Percentiles rank a stretch among this genome's conserved stretches.
These are phyloP conservation scores for Arabidopsis hybrid DNA, from an alignment of 441 rosid genomes.

Conservation along the genomic window DNA sequence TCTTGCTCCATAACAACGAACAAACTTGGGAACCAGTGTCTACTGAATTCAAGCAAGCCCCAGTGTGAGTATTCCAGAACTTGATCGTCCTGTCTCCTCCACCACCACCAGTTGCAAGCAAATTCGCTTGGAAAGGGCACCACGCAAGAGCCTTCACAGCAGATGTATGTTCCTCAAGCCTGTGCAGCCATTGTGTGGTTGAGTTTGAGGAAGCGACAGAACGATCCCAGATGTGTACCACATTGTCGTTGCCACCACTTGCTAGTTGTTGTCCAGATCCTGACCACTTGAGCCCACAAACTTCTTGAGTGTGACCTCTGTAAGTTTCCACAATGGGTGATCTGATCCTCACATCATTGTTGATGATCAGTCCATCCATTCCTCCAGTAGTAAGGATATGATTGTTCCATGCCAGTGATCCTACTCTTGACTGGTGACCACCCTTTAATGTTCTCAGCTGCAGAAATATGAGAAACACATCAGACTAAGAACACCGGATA, in stretches of 20 bases:
- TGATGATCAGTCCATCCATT: constrained; percentile 46
- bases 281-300: constrained; percentile 49
- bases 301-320: constrained; percentile 48
- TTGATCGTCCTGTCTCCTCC: constrained; percentile 47
- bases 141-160: constrained; percentile 22
- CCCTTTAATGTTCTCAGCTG: constrained; percentile 36
- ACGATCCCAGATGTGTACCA: constrained; percentile 24
- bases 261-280: constrained; percentile 48
- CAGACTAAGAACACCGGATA: no score
- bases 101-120: constrained; percentile 48
- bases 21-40: constrained; percentile 50
- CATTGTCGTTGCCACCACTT: constrained; percentile 47
- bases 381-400: constrained; percentile 48
- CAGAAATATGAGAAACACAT: not conserved
- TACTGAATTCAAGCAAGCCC: constrained; percentile 47
- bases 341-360: constrained; percentile 48
- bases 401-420: constrained; percentile 50
- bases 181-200: constrained; percentile 42
- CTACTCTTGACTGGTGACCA: constrained; percentile 44
- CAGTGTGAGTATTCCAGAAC: constrained; percentile 49
- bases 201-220: constrained; percentile 28
- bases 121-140: constrained; percentile 31
- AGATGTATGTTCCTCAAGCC: constrained; percentile 39
- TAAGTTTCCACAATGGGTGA: constrained; percentile 46
- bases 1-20: constrained; percentile 46